A percentile compares a stretch with the other conserved stretches of the same genome.
phyloP scores from a whole-genome alignment of 1,284 basidiomycete genomes.

The Heterobasidion occidentale region DNA sequence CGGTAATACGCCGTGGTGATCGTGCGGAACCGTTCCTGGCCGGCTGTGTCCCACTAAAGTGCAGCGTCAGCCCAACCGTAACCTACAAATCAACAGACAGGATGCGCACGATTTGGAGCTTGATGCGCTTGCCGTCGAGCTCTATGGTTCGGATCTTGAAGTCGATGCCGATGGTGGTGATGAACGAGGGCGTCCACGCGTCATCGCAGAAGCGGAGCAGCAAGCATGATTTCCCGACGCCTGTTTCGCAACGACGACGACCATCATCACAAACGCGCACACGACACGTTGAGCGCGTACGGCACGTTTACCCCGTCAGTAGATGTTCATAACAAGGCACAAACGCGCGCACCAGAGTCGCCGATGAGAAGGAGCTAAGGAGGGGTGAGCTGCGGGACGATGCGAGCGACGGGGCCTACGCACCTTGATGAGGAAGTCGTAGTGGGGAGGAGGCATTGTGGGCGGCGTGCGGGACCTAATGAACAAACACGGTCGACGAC shows the following conservation, averaged over 20 bases:
- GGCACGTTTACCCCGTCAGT: background rate
- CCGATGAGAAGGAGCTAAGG: constrained; percentile 87
- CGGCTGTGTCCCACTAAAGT: constrained; percentile 95
- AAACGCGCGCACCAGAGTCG: constrained; percentile 70
- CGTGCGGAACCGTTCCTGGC: constrained; percentile 98
- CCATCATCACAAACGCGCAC: background rate
- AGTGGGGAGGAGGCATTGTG: constrained; percentile 76
- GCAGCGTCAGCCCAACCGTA: background rate
- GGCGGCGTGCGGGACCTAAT: background rate
- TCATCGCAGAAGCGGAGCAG: constrained; percentile 99
- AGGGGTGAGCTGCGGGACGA: constrained; percentile 5
- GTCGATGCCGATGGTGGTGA: constrained; percentile 97
- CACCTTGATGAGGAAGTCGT: constrained; percentile 92
- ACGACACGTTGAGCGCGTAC: background rate
- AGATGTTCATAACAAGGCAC: background rate
- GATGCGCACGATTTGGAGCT: constrained; percentile 84
- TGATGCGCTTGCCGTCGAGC: constrained; percentile 92
- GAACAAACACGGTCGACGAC: background rate
- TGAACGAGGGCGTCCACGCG: constrained; percentile 99
- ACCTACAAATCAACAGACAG: constrained; percentile 2
- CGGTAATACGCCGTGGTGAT: constrained; percentile 99
- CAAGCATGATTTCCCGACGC: constrained; percentile 98
- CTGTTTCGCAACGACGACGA: constrained; percentile 27
- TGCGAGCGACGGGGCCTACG: constrained; percentile 1
- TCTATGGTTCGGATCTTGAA: constrained; percentile 98